A percentile compares a stretch with the other conserved stretches of the same genome.
Conservation (phyloP, 2,329 filamentous ascomycete species). For the Parascedosporium putredinis region DNA sequence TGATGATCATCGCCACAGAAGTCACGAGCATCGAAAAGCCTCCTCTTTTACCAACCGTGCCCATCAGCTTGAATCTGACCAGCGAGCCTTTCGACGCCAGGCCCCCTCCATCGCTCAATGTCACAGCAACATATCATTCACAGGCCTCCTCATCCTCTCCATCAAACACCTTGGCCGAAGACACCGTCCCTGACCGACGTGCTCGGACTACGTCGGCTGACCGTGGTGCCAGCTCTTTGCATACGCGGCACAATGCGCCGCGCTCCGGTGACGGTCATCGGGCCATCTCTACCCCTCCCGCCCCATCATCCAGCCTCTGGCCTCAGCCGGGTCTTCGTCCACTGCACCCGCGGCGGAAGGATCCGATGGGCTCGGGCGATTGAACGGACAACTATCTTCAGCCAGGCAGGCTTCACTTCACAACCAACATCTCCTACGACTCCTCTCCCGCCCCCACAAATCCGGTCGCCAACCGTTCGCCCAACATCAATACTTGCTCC, state of each 20-base stretch:
- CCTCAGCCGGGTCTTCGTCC: conserved; percentile 39
- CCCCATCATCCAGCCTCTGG: conserved; percentile 54
- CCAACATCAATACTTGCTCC: conserved; percentile 42
- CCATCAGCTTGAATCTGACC: conserved; percentile 44
- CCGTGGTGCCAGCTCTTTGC: conserved; percentile 10
- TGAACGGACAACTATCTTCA: conserved; percentile 68
- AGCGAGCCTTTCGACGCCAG: conserved; percentile 60
- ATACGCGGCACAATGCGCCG: conserved; percentile 42
- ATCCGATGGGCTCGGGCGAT: conserved; percentile 19
- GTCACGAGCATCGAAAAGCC: conserved; percentile 37
- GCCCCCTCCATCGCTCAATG: conserved; percentile 63
- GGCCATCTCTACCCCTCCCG: conserved; percentile 36
- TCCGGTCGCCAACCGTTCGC: conserved; percentile 43
- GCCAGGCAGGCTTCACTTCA: conserved; percentile 62
- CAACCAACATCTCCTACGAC: conserved; percentile 89
- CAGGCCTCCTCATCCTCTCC: conserved; percentile 13
- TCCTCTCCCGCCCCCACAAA: conserved; percentile 59
- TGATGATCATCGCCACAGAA: conserved; percentile 40
- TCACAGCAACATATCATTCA: conserved; percentile 32
- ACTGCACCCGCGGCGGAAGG: neutral
- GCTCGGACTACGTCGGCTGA: neutral
- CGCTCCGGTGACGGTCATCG: conserved; percentile 40
- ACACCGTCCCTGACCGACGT: conserved; percentile 2
- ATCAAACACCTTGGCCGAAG: conserved; percentile 20
- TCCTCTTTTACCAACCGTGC: conserved; percentile 44